Evolutionary conservation across 768 basidiomycete species (phyloP).

Genomic region (Tylopilus plumbeoviolaceoides): DNA sequence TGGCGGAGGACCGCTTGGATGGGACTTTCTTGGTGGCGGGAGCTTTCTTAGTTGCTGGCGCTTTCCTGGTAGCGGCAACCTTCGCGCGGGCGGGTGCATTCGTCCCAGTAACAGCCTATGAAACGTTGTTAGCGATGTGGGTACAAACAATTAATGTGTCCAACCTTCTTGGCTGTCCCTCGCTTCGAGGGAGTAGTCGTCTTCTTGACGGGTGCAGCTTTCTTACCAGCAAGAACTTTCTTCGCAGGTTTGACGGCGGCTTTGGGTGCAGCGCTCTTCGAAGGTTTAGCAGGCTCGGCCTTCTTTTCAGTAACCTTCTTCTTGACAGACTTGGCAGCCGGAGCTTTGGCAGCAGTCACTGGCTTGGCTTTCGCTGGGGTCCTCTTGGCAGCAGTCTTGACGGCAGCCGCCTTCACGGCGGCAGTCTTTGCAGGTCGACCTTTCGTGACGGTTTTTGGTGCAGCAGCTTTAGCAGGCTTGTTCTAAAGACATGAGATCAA

Average conservation of each 20-base stretch:
- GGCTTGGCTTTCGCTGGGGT: slow-evolving; percentile 35
- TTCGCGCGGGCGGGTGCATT: slow-evolving; percentile 35
- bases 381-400: slow-evolving; percentile 26
- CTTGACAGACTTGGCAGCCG: slow-evolving; percentile 34
- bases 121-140: slow-evolving; percentile 1
- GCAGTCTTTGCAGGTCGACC: slow-evolving; percentile 28
- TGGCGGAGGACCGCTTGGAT: slow-evolving; percentile 18
- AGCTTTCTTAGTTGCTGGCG: slow-evolving; percentile 24
- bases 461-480: slow-evolving; percentile 30
- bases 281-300: slow-evolving; percentile 33
- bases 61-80: slow-evolving; percentile 33
- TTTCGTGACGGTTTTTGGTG: slow-evolving; percentile 23
- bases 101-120: slow-evolving; percentile 50
- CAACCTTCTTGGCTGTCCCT: slow-evolving; percentile 62
- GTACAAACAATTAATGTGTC: neutral
- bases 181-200: slow-evolving; percentile 40
- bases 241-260: slow-evolving; percentile 24
- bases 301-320: slow-evolving; percentile 35
- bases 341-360: slow-evolving; percentile 29
- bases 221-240: slow-evolving; percentile 33
- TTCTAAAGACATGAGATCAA: slow-evolving; percentile 21
- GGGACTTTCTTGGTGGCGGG: slow-evolving; percentile 23
- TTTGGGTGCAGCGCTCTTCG: slow-evolving; percentile 19
- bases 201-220: slow-evolving; percentile 38
- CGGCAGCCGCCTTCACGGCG: slow-evolving; percentile 20